These are phyloP conservation scores for Volvox reticuliferus DNA, from an alignment of 139 green algal species.

Conservation along the genomic window DNA sequence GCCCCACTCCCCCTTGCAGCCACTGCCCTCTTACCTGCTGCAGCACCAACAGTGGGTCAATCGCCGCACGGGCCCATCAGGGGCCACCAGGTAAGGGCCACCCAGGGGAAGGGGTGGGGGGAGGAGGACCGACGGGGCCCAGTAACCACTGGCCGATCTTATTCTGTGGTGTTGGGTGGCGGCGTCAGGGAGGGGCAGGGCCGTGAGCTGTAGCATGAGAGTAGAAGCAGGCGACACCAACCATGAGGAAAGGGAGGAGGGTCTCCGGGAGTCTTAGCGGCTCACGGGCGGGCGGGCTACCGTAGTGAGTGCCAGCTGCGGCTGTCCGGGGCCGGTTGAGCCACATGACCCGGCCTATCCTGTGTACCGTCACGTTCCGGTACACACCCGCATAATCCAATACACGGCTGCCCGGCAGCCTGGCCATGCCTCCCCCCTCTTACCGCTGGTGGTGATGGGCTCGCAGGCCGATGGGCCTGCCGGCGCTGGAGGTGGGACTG, in stretches of 20 bases:
- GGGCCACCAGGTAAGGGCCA: not conserved
- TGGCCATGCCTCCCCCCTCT: too few species aligned
- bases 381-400: not conserved
- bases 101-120: not conserved
- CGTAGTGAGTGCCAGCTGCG: too few species aligned
- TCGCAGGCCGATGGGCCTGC: not conserved
- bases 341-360: too few species aligned
- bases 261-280: too few species aligned
- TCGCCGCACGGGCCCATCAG: not conserved
- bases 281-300: too few species aligned
- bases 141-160: not conserved
- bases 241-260: too few species aligned
- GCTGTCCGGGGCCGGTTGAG: too few species aligned
- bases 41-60: slow-evolving; percentile 10
- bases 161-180: not conserved
- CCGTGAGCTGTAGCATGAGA: not conserved
- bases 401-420: not conserved
- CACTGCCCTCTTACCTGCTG: not conserved
- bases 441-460: too few species aligned
- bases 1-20: not conserved
- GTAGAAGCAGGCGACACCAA: not conserved
- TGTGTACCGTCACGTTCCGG: too few species aligned
- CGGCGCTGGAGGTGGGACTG: too few species aligned
- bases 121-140: not conserved
- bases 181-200: not conserved